Conservation (phyloP, 139 green algal species). For the Closterium sp. region DNA sequence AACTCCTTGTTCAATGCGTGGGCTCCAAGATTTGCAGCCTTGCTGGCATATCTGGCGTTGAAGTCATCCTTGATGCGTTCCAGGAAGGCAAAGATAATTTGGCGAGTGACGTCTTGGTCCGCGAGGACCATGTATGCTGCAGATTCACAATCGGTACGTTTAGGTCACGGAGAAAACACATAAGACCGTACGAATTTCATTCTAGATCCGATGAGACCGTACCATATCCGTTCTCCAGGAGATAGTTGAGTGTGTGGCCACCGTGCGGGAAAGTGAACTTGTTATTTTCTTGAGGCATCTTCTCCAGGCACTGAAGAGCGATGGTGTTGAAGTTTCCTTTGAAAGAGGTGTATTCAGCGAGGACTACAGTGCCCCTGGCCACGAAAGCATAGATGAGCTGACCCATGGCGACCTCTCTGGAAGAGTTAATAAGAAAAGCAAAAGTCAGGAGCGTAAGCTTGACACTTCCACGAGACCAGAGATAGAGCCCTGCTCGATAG, state of each 20-base stretch:
- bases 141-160: neutral
- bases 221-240: constrained; percentile 73
- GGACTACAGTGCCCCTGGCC: constrained; percentile 58
- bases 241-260: constrained; percentile 85
- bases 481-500: no score
- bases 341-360: constrained; percentile 89
- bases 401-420: neutral
- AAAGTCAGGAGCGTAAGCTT: no score
- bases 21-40: constrained; percentile 64
- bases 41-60: constrained; percentile 48
- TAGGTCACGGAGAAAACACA: neutral
- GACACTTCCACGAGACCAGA: no score
- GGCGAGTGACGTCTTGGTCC: constrained; percentile 81
- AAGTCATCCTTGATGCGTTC: constrained; percentile 69
- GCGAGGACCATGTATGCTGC: constrained; percentile 83
- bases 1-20: constrained; percentile 82
- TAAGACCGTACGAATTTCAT: neutral
- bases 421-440: neutral
- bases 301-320: constrained; percentile 78
- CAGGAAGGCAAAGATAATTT: constrained; percentile 91
- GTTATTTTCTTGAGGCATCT: constrained; percentile 37
- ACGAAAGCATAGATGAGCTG: constrained; percentile 59
- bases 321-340: constrained; percentile 90
- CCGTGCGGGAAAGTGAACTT: constrained; percentile 75
- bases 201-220: neutral